Percentiles rank a stretch among this genome's conserved stretches.
These are phyloP conservation scores for Fusarium sp. DNA, from an alignment of 2,329 filamentous ascomycete genomes.

Conservation along the genomic window DNA sequence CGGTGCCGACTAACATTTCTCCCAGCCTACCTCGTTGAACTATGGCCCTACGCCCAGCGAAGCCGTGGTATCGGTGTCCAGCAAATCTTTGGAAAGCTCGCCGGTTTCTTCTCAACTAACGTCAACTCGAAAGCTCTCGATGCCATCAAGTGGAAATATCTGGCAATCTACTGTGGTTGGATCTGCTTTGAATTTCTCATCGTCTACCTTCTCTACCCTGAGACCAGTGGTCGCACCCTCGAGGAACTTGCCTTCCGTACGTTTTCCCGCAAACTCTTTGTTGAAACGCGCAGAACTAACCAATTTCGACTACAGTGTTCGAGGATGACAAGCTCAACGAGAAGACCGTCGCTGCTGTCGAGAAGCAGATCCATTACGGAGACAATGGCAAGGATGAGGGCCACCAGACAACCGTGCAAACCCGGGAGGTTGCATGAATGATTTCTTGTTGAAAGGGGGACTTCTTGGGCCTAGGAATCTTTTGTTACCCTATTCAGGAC, in stretches of 20 bases:
- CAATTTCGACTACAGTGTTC: constrained; percentile 52
- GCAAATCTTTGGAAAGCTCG: constrained; percentile 66
- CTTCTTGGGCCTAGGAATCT: neutral
- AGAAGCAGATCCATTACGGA: constrained; percentile 55
- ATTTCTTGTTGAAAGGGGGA: no score
- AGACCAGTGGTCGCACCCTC: constrained; percentile 81
- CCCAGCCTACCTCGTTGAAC: constrained; percentile 66
- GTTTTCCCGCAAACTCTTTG: constrained; percentile 26
- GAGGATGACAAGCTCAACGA: constrained; percentile 58
- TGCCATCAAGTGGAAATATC: constrained; percentile 59
- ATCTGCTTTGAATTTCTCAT: constrained; percentile 58
- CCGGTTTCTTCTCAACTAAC: constrained; percentile 60
- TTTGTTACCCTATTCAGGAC: neutral
- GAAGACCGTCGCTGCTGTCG: constrained; percentile 57
- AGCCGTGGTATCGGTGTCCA: constrained; percentile 71
- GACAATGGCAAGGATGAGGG: constrained; percentile 26
- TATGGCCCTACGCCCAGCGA: constrained; percentile 71
- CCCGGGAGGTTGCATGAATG: constrained; percentile 29
- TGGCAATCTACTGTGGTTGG: constrained; percentile 62
- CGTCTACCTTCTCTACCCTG: constrained; percentile 88
- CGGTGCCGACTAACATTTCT: constrained; percentile 5
- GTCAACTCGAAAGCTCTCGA: constrained; percentile 62
- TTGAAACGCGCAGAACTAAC: constrained; percentile 14
- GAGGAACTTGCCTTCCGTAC: constrained; percentile 72
- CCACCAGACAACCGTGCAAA: constrained; percentile 11